phyloP scores from a whole-genome alignment of 2,329 filamentous ascomycete species.

The Akanthomyces dipterigenus region DNA sequence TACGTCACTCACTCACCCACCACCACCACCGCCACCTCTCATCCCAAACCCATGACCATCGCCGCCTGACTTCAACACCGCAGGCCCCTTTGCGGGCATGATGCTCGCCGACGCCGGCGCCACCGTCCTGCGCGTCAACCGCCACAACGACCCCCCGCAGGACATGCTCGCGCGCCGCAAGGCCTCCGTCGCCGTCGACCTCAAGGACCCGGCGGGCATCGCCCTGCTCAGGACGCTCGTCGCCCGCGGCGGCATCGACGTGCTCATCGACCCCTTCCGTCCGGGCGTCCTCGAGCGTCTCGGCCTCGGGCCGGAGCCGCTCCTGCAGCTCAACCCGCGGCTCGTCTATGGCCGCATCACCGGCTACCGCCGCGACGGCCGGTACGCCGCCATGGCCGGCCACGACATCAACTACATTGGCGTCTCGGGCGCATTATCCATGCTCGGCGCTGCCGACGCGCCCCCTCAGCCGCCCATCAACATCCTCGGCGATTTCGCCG shows the following conservation, averaged over 20 bases:
- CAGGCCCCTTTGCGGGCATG: constrained; percentile 82
- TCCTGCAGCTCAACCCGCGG: constrained; percentile 62
- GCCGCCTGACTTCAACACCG: neutral
- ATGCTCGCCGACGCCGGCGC: constrained; percentile 87
- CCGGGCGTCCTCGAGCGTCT: constrained; percentile 85
- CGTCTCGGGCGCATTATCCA: constrained; percentile 68
- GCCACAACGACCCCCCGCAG: constrained; percentile 37
- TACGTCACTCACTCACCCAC: constrained; percentile 23
- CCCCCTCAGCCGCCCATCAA: constrained; percentile 77
- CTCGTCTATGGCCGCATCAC: constrained; percentile 82
- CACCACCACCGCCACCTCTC: neutral
- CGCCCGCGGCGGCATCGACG: constrained; percentile 62
- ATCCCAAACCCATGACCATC: constrained; percentile 7
- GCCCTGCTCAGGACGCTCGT: constrained; percentile 61
- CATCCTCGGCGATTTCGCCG: constrained; percentile 84
- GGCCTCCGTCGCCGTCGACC: constrained; percentile 69
- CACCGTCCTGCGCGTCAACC: constrained; percentile 80
- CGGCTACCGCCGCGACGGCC: constrained; percentile 81
- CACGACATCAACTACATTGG: constrained; percentile 97
- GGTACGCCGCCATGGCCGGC: constrained; percentile 81
- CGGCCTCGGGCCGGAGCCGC: constrained; percentile 63
- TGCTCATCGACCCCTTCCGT: constrained; percentile 89
- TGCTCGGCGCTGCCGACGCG: constrained; percentile 65
- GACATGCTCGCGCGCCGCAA: constrained; percentile 81
- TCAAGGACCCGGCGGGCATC: constrained; percentile 61